Evolutionary conservation across 73 alveolate species (phyloP).

Genomic region (Paramecium caudatum): DNA sequence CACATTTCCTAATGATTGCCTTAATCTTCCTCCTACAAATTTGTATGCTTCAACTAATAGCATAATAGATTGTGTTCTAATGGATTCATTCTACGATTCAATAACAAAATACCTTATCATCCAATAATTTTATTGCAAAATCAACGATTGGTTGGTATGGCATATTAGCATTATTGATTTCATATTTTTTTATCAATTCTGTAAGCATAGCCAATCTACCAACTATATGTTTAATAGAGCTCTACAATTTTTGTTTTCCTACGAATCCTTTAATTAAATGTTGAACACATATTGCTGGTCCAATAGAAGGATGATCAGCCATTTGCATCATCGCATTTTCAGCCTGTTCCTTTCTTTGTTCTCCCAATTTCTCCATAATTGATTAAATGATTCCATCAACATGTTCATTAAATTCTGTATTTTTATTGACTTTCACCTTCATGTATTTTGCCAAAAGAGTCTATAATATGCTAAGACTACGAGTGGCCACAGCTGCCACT

Average conservation of each 20-base stretch:
- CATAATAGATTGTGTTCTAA: constrained; percentile 91
- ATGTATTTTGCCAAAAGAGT: constrained; percentile 69
- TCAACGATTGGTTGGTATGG: constrained; percentile 88
- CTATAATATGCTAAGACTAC: constrained; percentile 83
- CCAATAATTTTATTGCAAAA: constrained; percentile 87
- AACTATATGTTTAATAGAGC: constrained; percentile 87
- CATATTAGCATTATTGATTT: constrained; percentile 87
- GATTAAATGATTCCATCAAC: constrained; percentile 83
- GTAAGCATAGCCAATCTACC: constrained; percentile 91
- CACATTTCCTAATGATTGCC: constrained; percentile 82
- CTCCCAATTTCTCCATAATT: constrained; percentile 94
- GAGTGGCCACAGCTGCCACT: constrained; percentile 87
- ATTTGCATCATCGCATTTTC: constrained; percentile 89
- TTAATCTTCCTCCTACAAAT: constrained; percentile 89
- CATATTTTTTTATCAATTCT: constrained; percentile 85
- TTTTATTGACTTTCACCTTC: constrained; percentile 6
- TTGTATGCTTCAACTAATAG: constrained; percentile 90
- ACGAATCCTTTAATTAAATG: constrained; percentile 86
- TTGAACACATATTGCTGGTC: constrained; percentile 83
- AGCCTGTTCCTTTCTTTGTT: constrained; percentile 94
- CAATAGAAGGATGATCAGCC: constrained; percentile 91
- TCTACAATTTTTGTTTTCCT: constrained; percentile 81
- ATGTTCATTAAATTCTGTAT: constrained; percentile 68
- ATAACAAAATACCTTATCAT: constrained; percentile 63
- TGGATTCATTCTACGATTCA: constrained; percentile 88